Conservation (phyloP, 2,329 filamentous ascomycete genomes). For the Tricladium varicosporioides region DNA sequence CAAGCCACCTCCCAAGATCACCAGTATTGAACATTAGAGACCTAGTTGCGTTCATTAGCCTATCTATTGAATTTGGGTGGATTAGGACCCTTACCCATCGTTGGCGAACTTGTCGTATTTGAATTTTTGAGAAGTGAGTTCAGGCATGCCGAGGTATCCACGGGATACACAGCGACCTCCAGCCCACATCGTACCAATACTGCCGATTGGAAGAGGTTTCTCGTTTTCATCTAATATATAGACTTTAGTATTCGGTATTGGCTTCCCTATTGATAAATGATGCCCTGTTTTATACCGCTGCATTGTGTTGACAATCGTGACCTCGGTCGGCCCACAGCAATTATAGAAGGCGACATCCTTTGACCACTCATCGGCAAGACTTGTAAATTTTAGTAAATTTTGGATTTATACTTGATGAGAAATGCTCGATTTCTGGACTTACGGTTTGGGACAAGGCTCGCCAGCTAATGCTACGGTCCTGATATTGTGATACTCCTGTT, state of each 20-base stretch:
- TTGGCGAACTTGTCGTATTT: conserved; percentile 49
- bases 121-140: conserved; percentile 48
- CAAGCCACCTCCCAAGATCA: conserved; percentile 54
- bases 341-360: conserved; percentile 50
- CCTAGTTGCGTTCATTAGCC: conserved; percentile 26
- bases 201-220: conserved; percentile 38
- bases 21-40: conserved; percentile 59
- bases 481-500: conserved; percentile 48
- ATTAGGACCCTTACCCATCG: conserved; percentile 42
- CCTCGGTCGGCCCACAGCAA: conserved; percentile 59
- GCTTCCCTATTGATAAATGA: conserved; percentile 51
- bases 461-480: conserved; percentile 54
- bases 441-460: conserved; percentile 48
- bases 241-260: conserved; percentile 55
- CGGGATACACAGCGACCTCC: conserved; percentile 37
- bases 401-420: too few relatives aligned
- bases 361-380: conserved; percentile 56
- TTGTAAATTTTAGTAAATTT: conserved; percentile 6
- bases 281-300: conserved; percentile 46
- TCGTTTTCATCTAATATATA: conserved; percentile 42
- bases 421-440: conserved; percentile 17
- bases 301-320: conserved; percentile 58
- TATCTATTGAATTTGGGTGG: neutral
- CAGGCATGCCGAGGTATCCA: conserved; percentile 36
- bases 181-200: conserved; percentile 44